Conservation (phyloP, 2,329 filamentous ascomycete genomes). For the Colletotrichum phormii region DNA sequence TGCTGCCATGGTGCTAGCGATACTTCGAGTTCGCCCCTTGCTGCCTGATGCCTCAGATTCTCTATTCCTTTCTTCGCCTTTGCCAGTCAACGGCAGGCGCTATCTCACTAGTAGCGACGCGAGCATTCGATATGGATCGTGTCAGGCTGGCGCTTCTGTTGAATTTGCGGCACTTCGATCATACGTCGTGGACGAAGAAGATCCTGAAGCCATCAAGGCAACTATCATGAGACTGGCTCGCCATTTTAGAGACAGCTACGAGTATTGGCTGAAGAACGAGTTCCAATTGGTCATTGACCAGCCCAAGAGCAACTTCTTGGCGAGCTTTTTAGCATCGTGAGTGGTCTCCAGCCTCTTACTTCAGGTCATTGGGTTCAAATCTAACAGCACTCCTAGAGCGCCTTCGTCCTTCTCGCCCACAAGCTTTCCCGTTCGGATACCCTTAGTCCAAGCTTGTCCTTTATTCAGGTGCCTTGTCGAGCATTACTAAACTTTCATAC, state of each 20-base stretch:
- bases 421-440: neutral
- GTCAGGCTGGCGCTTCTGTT: neutral
- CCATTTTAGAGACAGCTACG: neutral
- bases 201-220: neutral
- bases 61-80: neutral
- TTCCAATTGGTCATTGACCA: neutral
- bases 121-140: neutral
- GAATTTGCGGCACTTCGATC: neutral
- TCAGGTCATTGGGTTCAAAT: too few relatives aligned
- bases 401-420: too few relatives aligned
- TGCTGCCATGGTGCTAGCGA: slow-evolving; percentile 1
- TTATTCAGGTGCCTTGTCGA: neutral
- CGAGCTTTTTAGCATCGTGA: neutral
- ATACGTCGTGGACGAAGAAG: neutral
- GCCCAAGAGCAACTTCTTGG: neutral
- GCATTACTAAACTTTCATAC: neutral
- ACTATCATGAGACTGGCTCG: neutral
- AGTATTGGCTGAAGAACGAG: neutral
- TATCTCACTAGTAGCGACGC: neutral
- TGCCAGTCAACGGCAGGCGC: neutral
- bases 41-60: neutral
- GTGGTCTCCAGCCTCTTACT: neutral
- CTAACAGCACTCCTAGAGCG: too few relatives aligned
- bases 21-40: neutral
- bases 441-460: too few relatives aligned